Evolutionary conservation across 306 rosid genomes (phyloP).

Genomic region (Astragalus membranaceus): DNA sequence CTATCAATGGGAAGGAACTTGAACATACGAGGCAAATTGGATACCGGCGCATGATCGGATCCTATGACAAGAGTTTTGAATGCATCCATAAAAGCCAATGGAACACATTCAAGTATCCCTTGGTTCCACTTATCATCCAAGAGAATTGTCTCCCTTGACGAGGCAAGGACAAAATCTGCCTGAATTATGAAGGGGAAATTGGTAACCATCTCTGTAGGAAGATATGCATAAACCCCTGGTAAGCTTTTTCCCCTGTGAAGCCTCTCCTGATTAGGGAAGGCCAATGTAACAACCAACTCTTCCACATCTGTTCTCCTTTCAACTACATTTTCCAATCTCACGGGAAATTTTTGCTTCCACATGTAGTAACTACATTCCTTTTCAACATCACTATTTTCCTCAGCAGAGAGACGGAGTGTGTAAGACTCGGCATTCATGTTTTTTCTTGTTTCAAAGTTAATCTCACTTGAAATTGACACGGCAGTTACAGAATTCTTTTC

Average conservation of each 20-base stretch:
- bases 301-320: not conserved
- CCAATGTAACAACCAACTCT: not conserved
- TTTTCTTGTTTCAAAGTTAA: slow-evolving; percentile 34
- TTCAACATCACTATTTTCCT: slow-evolving; percentile 39
- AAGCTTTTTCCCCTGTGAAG: slow-evolving; percentile 34
- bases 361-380: slow-evolving; percentile 5
- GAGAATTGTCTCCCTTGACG: slow-evolving; percentile 69
- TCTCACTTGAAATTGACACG: slow-evolving; percentile 51
- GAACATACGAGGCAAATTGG: slow-evolving; percentile 38
- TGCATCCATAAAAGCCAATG: slow-evolving; percentile 55
- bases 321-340: not conserved
- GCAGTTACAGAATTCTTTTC: slow-evolving; percentile 35
- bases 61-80: slow-evolving; percentile 40
- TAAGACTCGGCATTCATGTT: slow-evolving; percentile 64
- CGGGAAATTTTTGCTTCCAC: slow-evolving; percentile 8
- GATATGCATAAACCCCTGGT: slow-evolving; percentile 63
- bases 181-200: slow-evolving; percentile 72
- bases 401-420: slow-evolving; percentile 48
- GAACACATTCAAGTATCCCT: slow-evolving; percentile 65
- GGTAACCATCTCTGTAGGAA: slow-evolving; percentile 74
- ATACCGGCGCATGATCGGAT: slow-evolving; percentile 35
- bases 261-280: slow-evolving; percentile 40
- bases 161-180: slow-evolving; percentile 68
- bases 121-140: slow-evolving; percentile 65
- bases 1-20: slow-evolving; percentile 41